Percentiles rank a stretch among this genome's conserved stretches.
phyloP scores from a whole-genome alignment of 2,329 filamentous ascomycete genomes.

The Cryphonectria japonica region DNA sequence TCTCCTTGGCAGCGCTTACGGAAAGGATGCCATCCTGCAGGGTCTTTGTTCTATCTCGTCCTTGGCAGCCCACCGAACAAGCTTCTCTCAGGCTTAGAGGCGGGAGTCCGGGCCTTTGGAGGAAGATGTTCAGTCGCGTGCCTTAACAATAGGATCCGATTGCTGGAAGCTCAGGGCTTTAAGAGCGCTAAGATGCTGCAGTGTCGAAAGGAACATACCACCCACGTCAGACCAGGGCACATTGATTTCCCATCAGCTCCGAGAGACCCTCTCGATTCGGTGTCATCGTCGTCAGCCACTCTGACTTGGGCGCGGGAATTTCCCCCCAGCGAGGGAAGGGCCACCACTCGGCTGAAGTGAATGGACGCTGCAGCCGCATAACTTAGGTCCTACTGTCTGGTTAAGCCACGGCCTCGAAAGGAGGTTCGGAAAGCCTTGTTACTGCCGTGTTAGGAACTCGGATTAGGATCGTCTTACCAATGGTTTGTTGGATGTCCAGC shows the following conservation, averaged over 20 bases:
- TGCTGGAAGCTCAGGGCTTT: not conserved
- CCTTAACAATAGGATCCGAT: not conserved
- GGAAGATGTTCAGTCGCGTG: not conserved
- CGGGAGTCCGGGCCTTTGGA: not conserved
- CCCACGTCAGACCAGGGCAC: not conserved
- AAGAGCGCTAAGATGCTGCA: not conserved
- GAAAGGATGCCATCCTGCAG: not conserved
- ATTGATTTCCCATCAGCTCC: not conserved
- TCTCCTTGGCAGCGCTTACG: constrained; percentile 3
- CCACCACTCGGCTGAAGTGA: not conserved
- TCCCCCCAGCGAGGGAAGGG: not conserved
- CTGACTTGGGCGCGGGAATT: not conserved
- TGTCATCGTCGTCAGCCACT: not conserved
- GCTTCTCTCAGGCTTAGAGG: not conserved
- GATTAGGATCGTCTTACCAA: not conserved
- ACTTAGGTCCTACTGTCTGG: not conserved
- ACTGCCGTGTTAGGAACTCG: not conserved
- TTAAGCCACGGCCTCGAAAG: not conserved
- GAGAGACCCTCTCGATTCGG: not conserved
- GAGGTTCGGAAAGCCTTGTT: not conserved
- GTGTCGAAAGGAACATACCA: not conserved
- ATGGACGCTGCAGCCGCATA: not conserved
- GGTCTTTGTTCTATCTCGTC: not conserved
- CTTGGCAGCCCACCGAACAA: constrained; percentile 9
- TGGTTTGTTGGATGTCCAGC: not conserved